Evolutionary conservation across 805 yeast genomes (phyloP), one percentile per base, ranked within the genome.

Genomic region (Myxozyma geophila): DNA sequence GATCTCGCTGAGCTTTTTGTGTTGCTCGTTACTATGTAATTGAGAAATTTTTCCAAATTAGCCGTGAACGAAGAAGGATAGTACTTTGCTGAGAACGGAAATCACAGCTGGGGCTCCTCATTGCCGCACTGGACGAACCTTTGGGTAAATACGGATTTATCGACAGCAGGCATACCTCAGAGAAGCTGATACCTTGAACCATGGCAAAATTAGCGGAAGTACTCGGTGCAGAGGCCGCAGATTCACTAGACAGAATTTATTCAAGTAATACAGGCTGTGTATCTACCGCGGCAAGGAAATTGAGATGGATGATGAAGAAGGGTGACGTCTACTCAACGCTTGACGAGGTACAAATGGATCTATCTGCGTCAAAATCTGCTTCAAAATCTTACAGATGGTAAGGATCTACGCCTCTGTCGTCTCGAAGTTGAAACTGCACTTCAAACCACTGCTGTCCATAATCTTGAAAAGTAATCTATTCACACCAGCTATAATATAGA

Each of bases 31-130:
- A 28, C 67, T 6, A 72, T 69, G 49, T 60, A 76, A 15, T 21
- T 74, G 2, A 10, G 59, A 6, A 50, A 61, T 6, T 72, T 71
- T 15, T 70, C 69, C 46, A 47, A 65, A 7, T 65, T 77, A 50
- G 74, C 74, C 10, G 67, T 71, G 17, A 77, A 78, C 9, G 69
- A 64, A 53, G 53, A 73, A 9, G 81, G 81, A 6, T 77, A 76
- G 62, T 78, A 77, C 62, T 78, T 78, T 69, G 76, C 73, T 2
- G 73, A 76, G 6, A 69, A 64, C 47, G 75, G 74, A 1, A 72
- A 70, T 35, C 76, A 74, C 59, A 63, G 54, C 17, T 78, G 80
- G 80, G 63, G 65, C 19, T 72, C 72, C 74, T 75, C 37, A 60
- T 74, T 5, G 61, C 67, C 46, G 68, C 58, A 7, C 63, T 76